Percentiles rank a stretch among this genome's conserved stretches.
These are phyloP conservation scores for Hyphopichia pseudoburtonii DNA, from an alignment of 1,139 yeast species.

Conservation along the genomic window DNA sequence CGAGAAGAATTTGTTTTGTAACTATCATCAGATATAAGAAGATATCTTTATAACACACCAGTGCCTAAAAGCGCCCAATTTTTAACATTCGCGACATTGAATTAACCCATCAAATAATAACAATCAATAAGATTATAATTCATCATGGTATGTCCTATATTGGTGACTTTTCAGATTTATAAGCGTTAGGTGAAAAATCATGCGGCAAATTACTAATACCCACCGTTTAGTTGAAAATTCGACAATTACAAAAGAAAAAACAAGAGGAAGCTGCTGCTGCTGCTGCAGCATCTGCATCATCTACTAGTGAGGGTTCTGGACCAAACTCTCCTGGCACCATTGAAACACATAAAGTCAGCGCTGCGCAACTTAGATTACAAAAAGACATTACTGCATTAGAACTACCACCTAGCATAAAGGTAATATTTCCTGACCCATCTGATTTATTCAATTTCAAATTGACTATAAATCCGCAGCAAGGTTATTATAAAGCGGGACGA, in stretches of 20 bases:
- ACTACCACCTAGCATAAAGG: slow-evolving; percentile 61
- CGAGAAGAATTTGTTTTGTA: no score
- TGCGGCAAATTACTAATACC: background rate
- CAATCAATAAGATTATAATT: no score
- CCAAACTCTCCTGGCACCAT: slow-evolving; percentile 7
- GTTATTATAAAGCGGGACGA: slow-evolving; percentile 68
- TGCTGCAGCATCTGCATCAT: slow-evolving; percentile 14
- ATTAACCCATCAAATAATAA: no score
- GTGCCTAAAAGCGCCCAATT: no score
- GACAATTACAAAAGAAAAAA: slow-evolving; percentile 59
- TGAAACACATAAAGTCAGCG: slow-evolving; percentile 28
- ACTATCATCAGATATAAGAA: no score
- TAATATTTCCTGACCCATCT: slow-evolving; percentile 55
- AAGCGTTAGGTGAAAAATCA: no score
- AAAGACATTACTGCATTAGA: slow-evolving; percentile 70
- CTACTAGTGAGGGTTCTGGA: background rate
- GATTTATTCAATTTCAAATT: slow-evolving; percentile 64
- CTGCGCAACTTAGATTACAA: slow-evolving; percentile 57
- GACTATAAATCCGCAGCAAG: slow-evolving; percentile 70
- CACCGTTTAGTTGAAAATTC: slow-evolving; percentile 53
- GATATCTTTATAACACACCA: no score
- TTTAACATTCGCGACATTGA: no score
- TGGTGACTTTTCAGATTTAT: no score
- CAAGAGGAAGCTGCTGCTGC: slow-evolving; percentile 41
- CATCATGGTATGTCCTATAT: no score